These are phyloP conservation scores for Populus hybrid DNA, from an alignment of 441 rosid genomes.

Conservation along the genomic window DNA sequence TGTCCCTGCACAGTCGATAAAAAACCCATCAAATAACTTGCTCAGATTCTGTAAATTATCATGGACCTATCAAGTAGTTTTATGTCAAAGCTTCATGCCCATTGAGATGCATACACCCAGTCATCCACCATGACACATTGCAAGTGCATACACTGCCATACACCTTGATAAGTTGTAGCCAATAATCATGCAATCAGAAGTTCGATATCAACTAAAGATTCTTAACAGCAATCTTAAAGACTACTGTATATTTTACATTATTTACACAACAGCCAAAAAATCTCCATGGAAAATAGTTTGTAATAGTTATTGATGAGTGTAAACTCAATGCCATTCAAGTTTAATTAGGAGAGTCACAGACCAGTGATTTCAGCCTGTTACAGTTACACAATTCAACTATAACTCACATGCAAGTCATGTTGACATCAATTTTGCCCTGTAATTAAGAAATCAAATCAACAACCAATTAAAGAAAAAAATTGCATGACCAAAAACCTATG, in stretches of 20 bases:
- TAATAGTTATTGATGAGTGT: neutral
- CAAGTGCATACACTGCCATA: neutral
- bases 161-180: neutral
- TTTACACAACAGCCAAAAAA: neutral
- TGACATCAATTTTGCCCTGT: neutral
- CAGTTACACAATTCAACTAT: neutral
- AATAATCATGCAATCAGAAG: neutral
- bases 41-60: neutral
- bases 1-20: conserved; percentile 17
- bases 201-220: neutral
- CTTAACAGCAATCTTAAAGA: neutral
- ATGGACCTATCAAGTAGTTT: neutral
- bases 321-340: neutral
- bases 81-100: neutral
- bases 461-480: neutral
- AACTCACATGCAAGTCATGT: neutral
- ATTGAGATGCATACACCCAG: neutral
- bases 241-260: neutral
- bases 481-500: neutral
- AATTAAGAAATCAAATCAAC: neutral
- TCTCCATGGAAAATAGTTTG: neutral
- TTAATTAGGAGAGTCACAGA: neutral
- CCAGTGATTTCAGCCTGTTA: neutral
- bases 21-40: conserved; percentile 12
- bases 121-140: neutral